A percentile compares a stretch with the other conserved stretches of the same genome.
phyloP scores from a whole-genome alignment of 805 yeast genomes.

The Metschnikowia noctiluminum region DNA sequence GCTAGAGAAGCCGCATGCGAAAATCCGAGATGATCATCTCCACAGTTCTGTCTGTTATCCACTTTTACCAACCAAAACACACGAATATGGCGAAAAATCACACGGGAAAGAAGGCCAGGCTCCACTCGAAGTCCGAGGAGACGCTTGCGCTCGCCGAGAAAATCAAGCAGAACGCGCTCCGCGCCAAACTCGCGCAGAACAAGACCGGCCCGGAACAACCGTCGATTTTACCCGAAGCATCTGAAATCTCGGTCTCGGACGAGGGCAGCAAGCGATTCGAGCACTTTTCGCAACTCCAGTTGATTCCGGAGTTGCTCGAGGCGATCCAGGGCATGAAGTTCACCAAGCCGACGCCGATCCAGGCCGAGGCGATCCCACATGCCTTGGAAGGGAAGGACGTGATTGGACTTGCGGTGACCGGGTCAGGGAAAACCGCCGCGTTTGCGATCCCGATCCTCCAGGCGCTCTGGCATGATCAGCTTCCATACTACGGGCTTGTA shows the following conservation, averaged over 20 bases:
- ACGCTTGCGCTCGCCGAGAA: constrained; percentile 55
- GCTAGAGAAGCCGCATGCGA: neutral
- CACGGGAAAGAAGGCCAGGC: constrained; percentile 11
- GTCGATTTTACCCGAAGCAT: constrained; percentile 11
- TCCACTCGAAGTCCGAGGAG: constrained; percentile 21
- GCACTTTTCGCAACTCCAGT: constrained; percentile 54
- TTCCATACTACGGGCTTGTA: constrained; percentile 85
- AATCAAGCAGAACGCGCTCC: constrained; percentile 39
- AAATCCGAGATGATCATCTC: constrained; percentile 11
- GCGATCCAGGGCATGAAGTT: constrained; percentile 74
- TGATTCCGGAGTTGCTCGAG: constrained; percentile 76
- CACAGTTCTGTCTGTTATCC: neutral
- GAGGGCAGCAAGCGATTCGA: constrained; percentile 21
- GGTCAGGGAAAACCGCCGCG: constrained; percentile 98
- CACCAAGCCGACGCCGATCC: constrained; percentile 89
- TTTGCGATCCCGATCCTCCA: constrained; percentile 95
- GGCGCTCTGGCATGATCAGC: constrained; percentile 83
- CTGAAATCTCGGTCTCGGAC: constrained; percentile 18
- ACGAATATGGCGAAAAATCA: constrained; percentile 5
- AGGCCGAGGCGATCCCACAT: constrained; percentile 84
- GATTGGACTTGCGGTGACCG: constrained; percentile 95
- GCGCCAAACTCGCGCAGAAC: constrained; percentile 17
- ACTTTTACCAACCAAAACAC: neutral
- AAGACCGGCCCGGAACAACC: constrained; percentile 13
- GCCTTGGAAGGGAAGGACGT: constrained; percentile 89